These are phyloP conservation scores for Hypholoma sublateritium DNA, from an alignment of 768 basidiomycete species.

Conservation along the genomic window DNA sequence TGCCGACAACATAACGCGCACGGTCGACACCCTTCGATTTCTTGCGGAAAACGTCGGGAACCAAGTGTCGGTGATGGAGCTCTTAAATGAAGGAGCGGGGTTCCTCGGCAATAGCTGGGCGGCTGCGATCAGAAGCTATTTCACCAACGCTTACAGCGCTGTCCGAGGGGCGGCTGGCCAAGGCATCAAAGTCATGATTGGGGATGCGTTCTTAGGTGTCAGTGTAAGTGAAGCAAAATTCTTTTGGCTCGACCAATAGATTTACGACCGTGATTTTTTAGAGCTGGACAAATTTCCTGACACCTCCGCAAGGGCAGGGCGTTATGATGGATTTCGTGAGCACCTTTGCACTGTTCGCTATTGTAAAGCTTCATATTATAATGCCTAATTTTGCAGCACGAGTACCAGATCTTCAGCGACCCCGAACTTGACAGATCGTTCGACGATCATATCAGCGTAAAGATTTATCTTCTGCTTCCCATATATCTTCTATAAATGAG, in stretches of 20 bases:
- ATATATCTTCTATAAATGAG: background rate
- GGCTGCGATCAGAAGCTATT: constrained; percentile 50
- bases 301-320: constrained; percentile 47
- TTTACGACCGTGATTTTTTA: constrained; percentile 20
- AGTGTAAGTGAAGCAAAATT: constrained; percentile 29
- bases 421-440: constrained; percentile 51
- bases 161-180: constrained; percentile 50
- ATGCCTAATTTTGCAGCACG: constrained; percentile 41
- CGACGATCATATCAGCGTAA: constrained; percentile 56
- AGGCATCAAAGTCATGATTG: constrained; percentile 64
- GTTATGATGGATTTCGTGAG: constrained; percentile 68
- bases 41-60: constrained; percentile 54
- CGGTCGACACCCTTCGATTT: constrained; percentile 58
- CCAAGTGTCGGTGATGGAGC: constrained; percentile 61
- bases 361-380: background rate
- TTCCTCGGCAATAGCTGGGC: constrained; percentile 45
- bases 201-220: constrained; percentile 69
- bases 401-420: constrained; percentile 74
- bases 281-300: constrained; percentile 63
- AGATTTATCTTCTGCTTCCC: constrained; percentile 11
- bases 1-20: constrained; percentile 48
- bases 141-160: constrained; percentile 56
- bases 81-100: constrained; percentile 71
- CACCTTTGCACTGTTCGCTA: background rate
- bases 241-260: background rate